Percentiles rank a stretch among this genome's conserved stretches.
Evolutionary conservation across 768 basidiomycete species (phyloP).

Genomic region (Lentinula aciculospora): DNA sequence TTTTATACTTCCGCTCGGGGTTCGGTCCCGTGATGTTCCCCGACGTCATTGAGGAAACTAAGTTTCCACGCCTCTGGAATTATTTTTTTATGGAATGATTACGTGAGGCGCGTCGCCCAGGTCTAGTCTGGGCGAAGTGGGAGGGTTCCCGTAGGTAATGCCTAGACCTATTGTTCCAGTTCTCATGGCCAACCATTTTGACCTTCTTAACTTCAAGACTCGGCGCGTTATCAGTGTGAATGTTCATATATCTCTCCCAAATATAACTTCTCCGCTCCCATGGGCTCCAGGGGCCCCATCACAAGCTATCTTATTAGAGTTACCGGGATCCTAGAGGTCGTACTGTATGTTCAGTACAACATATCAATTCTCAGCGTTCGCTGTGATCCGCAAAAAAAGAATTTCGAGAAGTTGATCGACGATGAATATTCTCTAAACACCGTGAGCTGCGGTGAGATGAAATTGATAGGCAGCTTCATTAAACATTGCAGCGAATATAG

Average conservation of each 20-base stretch:
- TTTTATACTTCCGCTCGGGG: not conserved
- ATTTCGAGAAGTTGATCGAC: constrained; percentile 4
- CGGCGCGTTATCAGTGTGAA: not conserved
- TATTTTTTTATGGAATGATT: not conserved
- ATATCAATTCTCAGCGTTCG: not conserved
- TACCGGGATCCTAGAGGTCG: not conserved
- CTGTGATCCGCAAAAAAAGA: not conserved
- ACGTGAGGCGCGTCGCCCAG: not conserved
- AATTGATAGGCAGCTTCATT: not conserved
- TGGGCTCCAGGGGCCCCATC: constrained; percentile 2
- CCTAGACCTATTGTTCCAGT: not conserved
- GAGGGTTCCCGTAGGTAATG: too few species aligned
- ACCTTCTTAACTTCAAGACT: not conserved
- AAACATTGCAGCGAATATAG: too few species aligned
- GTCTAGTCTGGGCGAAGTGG: too few species aligned
- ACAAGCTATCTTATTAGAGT: not conserved
- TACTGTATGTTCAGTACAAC: not conserved
- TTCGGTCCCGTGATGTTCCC: not conserved
- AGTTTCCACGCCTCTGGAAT: not conserved
- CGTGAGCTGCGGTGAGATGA: not conserved
- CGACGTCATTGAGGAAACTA: not conserved
- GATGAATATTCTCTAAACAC: not conserved
- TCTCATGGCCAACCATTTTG: not conserved
- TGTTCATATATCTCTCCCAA: not conserved
- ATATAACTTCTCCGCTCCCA: not conserved